Evolutionary conservation across 257 asterid genomes (phyloP), one percentile per base, ranked within the genome.

Genomic region (Gardenia jasminoides): DNA sequence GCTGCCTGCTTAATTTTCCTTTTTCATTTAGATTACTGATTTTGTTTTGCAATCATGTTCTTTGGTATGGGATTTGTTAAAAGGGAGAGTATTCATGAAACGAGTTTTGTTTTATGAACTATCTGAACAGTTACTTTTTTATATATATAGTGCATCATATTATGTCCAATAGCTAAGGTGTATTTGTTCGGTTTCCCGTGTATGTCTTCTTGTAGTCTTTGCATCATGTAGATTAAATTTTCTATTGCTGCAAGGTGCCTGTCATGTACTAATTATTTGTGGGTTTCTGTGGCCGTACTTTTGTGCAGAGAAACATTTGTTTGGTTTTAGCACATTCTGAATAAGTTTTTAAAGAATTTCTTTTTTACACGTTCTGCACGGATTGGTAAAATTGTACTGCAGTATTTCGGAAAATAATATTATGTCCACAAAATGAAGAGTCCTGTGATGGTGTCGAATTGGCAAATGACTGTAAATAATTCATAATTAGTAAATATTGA

Each of bases 41-140:
- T 77, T 75, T 81, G 70, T 83, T 31, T 10, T 71, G 70, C 69
- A 58, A 65, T 69, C 69, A 75, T 70, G 88, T 56, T 67, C 62
- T 77, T 69, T 44, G 28, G 28, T 47, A 47, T 30, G 75, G 69
- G 61, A 36, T 67, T 67, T 64, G 39, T 50, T 43, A 36, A 73
- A 73, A 28, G 78, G 80, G 66, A 78, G 61, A 50, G 48, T 50
- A 73, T 61, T 26, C 31, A 54, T 56, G 82, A 74, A 69, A 78
- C 36, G 56, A 78, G 48, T 67, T 67, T 78, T 73, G 74, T 70
- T 48, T 36, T 76, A 39, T 30, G 66, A 67, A 67, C 30, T 70
- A 33, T 36, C 46, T 36, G 4, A 36, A 52, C 54, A n/a, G 33
- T 36, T 58, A 19, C n/a, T 64, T n/a, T 41, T n/a, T n/a, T n/a